Base-by-base conservation (phyloP, 83 land plant genomes). In the Diphasiastrum complanatum region DNA sequence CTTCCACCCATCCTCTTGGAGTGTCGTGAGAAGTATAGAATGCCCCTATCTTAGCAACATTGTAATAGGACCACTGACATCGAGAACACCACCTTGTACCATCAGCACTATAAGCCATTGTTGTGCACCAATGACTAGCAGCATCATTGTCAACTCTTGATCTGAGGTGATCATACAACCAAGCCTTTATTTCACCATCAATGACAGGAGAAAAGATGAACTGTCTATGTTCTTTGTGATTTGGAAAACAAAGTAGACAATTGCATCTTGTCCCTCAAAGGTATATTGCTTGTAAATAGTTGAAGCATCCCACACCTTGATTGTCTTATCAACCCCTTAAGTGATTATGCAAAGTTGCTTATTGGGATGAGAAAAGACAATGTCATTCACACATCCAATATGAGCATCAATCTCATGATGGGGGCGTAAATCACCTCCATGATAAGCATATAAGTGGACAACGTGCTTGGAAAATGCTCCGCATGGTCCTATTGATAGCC, bases 381-480 rank as follows among this genome's bases (percentile, higher is more conserved):
- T 61, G 41, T 83, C 87, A 71, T 80, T 83, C 24, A 83, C 87
- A 47, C 84, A 75, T 19, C 87, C 87, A 47, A 53, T 48, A 63
- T 83, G 87, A 38, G 87, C 99, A 68, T 93, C 99, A 78, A 93
- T 89, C 99, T n/a, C n/a, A n/a, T n/a, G n/a, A n/a, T n/a, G n/a
- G n/a, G n/a, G n/a, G n/a, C n/a, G n/a, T n/a, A n/a, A n/a, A n/a
- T n/a, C n/a, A n/a, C n/a, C n/a, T n/a, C n/a, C n/a, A n/a, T n/a
- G n/a, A n/a, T n/a, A n/a, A n/a, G n/a, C n/a, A n/a, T n/a, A n/a
- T n/a, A n/a, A n/a, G n/a, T n/a, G n/a, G n/a, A n/a, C n/a, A n/a
- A n/a, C n/a, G n/a, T n/a, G n/a, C n/a, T n/a, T n/a, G n/a, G n/a
- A n/a, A n/a, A n/a, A n/a, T n/a, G n/a, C n/a, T n/a, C n/a, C n/a